Evolutionary conservation across 2,329 filamentous ascomycete species (phyloP), one percentile per base, ranked within the genome.

Genomic region (Keithomyces neogunnii): DNA sequence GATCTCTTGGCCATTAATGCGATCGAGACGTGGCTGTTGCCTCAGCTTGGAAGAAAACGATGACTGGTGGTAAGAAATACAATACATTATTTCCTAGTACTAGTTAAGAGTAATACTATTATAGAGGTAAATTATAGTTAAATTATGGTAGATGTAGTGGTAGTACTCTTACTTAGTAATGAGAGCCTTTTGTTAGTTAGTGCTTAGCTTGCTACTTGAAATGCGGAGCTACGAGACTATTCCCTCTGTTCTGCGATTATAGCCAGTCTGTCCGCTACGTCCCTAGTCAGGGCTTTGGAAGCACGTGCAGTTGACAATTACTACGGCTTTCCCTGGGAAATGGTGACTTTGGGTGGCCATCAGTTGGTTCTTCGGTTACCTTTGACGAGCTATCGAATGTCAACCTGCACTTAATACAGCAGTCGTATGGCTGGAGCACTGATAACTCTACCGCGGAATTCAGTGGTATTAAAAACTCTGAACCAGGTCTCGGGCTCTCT

Each of bases 391-490:
- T 19, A 19, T 19, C 19, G 19, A 19, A 19, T 1, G 19, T 19
- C 19, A 19, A 19, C 19, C 19, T 19, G 19, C 19, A 19, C 19
- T 19, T 19, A 19, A 19, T 19, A 51, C 50, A 51, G 26, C 33
- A 52, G 33, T 57, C 55, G 5, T 57, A 53, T 44, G 43, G 50
- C 49, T 57, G 55, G 55, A 53, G 54, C 29, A 50, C 36, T 30
- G 40, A 62, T 52, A 53, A 63, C 55, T 53, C 51, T 4, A 31
- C n/a, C 7, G 28, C 30, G 11, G 47, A 49, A 30, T 45, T 36
- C 44, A 39, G 19, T 13, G 48, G 46, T 48, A 63, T 72, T 48
- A 62, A 60, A 44, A 52, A 57, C 31, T 59, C 71, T 73, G 51
- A 51, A 64, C 45, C 43, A 55, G 8, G 63, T 69, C 9, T 59